These are phyloP conservation scores for Geotrichum histeridarum DNA, from an alignment of 1,139 yeast genomes.

Conservation along the genomic window DNA sequence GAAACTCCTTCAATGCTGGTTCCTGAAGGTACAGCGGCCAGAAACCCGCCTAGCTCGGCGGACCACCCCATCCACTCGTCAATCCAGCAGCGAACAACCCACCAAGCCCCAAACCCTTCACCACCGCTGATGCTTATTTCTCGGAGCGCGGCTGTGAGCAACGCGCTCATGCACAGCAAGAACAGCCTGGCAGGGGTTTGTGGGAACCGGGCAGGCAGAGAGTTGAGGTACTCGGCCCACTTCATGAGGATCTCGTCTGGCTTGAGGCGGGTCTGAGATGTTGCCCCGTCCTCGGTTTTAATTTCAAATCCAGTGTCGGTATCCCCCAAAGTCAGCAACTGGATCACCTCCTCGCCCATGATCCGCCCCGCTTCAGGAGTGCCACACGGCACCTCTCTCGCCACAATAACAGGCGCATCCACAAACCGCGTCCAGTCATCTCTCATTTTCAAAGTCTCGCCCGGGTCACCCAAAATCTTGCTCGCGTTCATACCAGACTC, in stretches of 20 bases:
- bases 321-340: slow-evolving; percentile 33
- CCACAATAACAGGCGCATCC: slow-evolving; percentile 48
- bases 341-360: slow-evolving; percentile 44
- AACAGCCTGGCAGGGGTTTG: slow-evolving; percentile 54
- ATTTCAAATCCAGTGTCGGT: slow-evolving; percentile 2
- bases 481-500: slow-evolving; percentile 57
- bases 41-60: slow-evolving; percentile 65
- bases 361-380: slow-evolving; percentile 40
- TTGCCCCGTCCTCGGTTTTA: neutral
- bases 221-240: slow-evolving; percentile 42
- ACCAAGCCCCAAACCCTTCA: slow-evolving; percentile 68
- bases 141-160: slow-evolving; percentile 57
- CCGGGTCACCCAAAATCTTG: slow-evolving; percentile 45
- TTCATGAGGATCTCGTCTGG: slow-evolving; percentile 31
- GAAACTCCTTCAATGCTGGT: too few species aligned
- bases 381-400: slow-evolving; percentile 54
- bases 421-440: slow-evolving; percentile 55
- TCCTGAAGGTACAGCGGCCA: slow-evolving; percentile 24
- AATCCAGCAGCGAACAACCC: slow-evolving; percentile 72
- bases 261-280: slow-evolving; percentile 18
- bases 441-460: slow-evolving; percentile 51
- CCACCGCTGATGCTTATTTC: slow-evolving; percentile 59
- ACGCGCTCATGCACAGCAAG: slow-evolving; percentile 49
- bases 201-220: slow-evolving; percentile 47
- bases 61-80: slow-evolving; percentile 69